phyloP scores from a whole-genome alignment of 1,284 basidiomycete genomes.

The Austroboletus niveus region DNA sequence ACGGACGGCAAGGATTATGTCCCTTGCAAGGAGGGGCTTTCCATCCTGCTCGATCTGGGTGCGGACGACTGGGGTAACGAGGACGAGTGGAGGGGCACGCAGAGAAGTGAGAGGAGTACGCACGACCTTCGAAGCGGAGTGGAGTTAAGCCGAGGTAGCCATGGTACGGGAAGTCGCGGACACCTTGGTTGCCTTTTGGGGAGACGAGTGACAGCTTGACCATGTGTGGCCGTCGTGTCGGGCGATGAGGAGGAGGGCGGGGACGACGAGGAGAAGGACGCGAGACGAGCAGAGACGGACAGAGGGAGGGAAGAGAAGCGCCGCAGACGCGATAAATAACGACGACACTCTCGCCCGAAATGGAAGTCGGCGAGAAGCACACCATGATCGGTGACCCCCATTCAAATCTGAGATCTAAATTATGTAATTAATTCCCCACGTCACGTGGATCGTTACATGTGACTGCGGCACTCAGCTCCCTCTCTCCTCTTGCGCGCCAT shows the following conservation, averaged over 20 bases:
- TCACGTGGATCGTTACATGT: slow-evolving; percentile 28
- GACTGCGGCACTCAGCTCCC: slow-evolving; percentile 1
- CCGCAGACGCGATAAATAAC: slow-evolving; percentile 34
- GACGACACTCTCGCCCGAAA: slow-evolving; percentile 24
- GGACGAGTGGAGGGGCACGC: slow-evolving; percentile 6
- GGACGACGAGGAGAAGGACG: slow-evolving; percentile 28
- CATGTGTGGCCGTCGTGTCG: slow-evolving; percentile 42
- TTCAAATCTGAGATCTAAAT: slow-evolving; percentile 27
- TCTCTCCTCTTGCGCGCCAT: neutral
- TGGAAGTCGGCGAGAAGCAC: slow-evolving; percentile 34
- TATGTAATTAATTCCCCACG: neutral
- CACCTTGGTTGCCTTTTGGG: slow-evolving; percentile 62
- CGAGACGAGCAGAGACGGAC: slow-evolving; percentile 14
- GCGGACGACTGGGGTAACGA: slow-evolving; percentile 49
- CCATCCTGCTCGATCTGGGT: slow-evolving; percentile 70
- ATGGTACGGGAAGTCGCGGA: slow-evolving; percentile 69
- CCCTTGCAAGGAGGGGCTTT: slow-evolving; percentile 60
- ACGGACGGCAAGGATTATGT: slow-evolving; percentile 64
- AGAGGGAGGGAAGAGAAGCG: slow-evolving; percentile 30
- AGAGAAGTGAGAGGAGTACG: slow-evolving; percentile 29
- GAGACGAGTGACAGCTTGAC: slow-evolving; percentile 63
- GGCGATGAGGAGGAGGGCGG: slow-evolving; percentile 27
- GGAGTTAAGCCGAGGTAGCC: slow-evolving; percentile 81
- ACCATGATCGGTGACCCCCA: slow-evolving; percentile 26
- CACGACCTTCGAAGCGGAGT: slow-evolving; percentile 73